phyloP scores from a whole-genome alignment of 2,329 filamentous ascomycete genomes.

The Paracoccidioides lutzii region DNA sequence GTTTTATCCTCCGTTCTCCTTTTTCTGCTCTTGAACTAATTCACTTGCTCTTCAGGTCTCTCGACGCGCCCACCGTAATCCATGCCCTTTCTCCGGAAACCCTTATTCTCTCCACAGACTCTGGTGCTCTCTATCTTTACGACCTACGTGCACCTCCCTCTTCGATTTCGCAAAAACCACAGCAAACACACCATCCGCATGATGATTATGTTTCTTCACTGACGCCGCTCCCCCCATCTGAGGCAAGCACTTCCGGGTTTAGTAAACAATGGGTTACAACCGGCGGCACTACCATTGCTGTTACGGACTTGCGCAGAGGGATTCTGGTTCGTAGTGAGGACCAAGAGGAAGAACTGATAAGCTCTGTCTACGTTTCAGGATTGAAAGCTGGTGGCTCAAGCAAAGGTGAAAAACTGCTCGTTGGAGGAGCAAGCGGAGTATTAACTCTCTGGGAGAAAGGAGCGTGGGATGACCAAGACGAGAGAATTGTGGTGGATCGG shows the following conservation, averaged over 20 bases:
- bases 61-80: slow-evolving; percentile 68
- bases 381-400: slow-evolving; percentile 53
- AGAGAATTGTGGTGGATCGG: slow-evolving; percentile 64
- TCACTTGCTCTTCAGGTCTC: not conserved
- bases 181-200: slow-evolving; percentile 74
- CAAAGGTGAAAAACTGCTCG: slow-evolving; percentile 62
- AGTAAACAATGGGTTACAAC: slow-evolving; percentile 93
- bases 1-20: not conserved
- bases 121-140: slow-evolving; percentile 74
- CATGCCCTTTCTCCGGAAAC: slow-evolving; percentile 78
- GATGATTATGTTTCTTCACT: slow-evolving; percentile 87
- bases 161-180: slow-evolving; percentile 49
- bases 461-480: slow-evolving; percentile 89
- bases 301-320: slow-evolving; percentile 77
- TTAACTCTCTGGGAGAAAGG: slow-evolving; percentile 90
- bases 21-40: not conserved
- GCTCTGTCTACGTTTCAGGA: slow-evolving; percentile 63
- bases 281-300: slow-evolving; percentile 77
- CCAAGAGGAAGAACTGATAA: slow-evolving; percentile 87
- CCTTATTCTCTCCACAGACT: slow-evolving; percentile 80
- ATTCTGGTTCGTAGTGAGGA: slow-evolving; percentile 84
- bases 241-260: slow-evolving; percentile 73
- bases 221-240: slow-evolving; percentile 65
- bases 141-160: slow-evolving; percentile 56
- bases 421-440: slow-evolving; percentile 67